phyloP scores from a whole-genome alignment of 2,329 filamentous ascomycete species.

The Ophiostoma tasmaniense region DNA sequence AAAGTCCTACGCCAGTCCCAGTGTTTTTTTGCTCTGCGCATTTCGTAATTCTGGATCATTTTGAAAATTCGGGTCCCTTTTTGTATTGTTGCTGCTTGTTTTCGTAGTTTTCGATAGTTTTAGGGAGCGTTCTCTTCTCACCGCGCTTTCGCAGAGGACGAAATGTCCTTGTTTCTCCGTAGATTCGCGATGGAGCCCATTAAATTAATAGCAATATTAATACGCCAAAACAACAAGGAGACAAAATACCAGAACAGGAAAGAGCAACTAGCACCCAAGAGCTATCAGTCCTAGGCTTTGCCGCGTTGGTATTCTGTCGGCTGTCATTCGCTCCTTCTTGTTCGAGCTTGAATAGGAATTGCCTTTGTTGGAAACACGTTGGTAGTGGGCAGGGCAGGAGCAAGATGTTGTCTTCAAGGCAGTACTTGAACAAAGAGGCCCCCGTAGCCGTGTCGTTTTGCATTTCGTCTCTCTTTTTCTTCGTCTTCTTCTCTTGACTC shows the following conservation, averaged over 20 bases:
- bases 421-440: background rate
- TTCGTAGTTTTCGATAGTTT: too few relatives aligned
- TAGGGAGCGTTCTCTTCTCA: background rate
- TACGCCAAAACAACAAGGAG: background rate
- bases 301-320: background rate
- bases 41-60: constrained; percentile 1
- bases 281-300: background rate
- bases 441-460: background rate
- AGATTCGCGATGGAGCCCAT: background rate
- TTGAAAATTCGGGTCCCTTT: background rate
- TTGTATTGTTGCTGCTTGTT: background rate
- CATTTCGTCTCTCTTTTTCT: background rate
- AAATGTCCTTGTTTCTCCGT: background rate
- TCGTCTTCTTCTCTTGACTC: background rate
- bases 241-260: background rate
- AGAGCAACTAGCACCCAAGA: background rate
- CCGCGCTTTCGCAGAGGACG: background rate
- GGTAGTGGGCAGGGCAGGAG: too few relatives aligned
- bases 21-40: background rate
- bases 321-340: background rate
- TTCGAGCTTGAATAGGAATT: background rate
- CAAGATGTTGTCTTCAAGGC: too few relatives aligned
- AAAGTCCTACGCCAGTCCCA: constrained; percentile 8
- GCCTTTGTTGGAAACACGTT: background rate
- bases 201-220: background rate